Percentiles rank a stretch among this genome's conserved stretches.
These are phyloP conservation scores for Azolla pinnata DNA, from an alignment of 75 land plant species.

Conservation along the genomic window DNA sequence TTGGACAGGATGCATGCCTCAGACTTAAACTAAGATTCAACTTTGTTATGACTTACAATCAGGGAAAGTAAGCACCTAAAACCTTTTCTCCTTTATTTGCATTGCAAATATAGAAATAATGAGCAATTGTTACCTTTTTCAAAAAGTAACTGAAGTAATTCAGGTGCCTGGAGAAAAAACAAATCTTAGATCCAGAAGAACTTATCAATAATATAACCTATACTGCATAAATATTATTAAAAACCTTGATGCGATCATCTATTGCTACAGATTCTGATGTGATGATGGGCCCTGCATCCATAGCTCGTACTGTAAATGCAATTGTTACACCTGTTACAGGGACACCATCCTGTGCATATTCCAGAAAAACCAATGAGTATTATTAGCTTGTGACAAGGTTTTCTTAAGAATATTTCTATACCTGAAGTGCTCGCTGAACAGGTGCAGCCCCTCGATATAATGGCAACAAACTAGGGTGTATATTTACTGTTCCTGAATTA, in stretches of 20 bases:
- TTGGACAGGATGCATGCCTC: too few species aligned
- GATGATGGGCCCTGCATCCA: constrained; percentile 96
- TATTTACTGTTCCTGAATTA: constrained; percentile 96
- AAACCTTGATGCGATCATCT: constrained; percentile 73
- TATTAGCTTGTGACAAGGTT: not conserved
- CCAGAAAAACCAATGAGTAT: not conserved
- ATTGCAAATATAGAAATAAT: not conserved
- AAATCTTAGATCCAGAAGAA: too few species aligned
- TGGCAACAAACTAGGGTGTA: constrained; percentile 96
- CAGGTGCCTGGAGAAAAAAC: constrained; percentile 16
- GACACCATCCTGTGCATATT: constrained; percentile 87
- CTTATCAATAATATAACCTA: too few species aligned
- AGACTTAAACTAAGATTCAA: too few species aligned
- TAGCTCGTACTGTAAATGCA: constrained; percentile 73
- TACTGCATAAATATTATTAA: too few species aligned
- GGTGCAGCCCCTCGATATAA: constrained; percentile 99
- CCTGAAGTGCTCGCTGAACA: constrained; percentile 95
- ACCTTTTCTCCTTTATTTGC: too few species aligned
- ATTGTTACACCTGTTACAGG: constrained; percentile 86
- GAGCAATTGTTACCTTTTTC: constrained; percentile 18
- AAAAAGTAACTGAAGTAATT: constrained; percentile 15
- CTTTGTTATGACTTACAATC: too few species aligned
- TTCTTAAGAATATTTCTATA: constrained; percentile 8
- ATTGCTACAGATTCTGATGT: constrained; percentile 55
- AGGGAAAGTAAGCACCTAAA: too few species aligned